Evolutionary conservation across 768 basidiomycete species (phyloP).

Genomic region (Tulasnella sp.): DNA sequence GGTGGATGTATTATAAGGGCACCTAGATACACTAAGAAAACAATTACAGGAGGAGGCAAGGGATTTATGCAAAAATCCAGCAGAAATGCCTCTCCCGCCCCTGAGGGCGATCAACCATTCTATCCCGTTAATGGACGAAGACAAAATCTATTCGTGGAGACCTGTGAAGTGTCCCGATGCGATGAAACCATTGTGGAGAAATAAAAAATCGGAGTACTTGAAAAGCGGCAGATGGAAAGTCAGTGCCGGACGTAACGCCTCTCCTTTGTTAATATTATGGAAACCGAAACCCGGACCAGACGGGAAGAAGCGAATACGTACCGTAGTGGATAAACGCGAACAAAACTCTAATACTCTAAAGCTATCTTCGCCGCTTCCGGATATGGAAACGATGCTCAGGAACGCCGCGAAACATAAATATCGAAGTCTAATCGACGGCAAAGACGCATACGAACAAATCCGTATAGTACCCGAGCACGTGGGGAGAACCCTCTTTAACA

Average conservation of each 20-base stretch:
- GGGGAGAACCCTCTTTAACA: background rate
- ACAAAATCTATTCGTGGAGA: conserved; percentile 10
- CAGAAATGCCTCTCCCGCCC: background rate
- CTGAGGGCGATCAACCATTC: conserved; percentile 5
- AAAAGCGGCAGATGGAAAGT: conserved; percentile 2
- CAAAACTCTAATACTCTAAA: conserved; percentile 8
- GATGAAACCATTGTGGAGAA: background rate
- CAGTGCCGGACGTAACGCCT: background rate
- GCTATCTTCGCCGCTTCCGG: conserved; percentile 10
- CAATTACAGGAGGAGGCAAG: background rate
- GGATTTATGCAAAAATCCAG: background rate
- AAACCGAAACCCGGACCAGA: background rate
- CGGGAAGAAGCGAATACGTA: background rate
- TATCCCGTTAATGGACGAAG: conserved; percentile 1
- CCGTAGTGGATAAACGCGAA: conserved; percentile 10
- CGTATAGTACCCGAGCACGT: conserved; percentile 5
- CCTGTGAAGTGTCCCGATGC: background rate
- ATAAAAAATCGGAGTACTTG: background rate
- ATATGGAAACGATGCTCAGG: conserved; percentile 13
- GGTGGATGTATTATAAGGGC: background rate
- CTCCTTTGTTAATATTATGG: background rate
- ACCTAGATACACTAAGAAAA: background rate
- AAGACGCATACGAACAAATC: conserved; percentile 18
- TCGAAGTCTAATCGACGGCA: conserved; percentile 9
- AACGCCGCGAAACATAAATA: conserved; percentile 9